Conservation (phyloP, 768 basidiomycete genomes). For the Phallus indusiatus region DNA sequence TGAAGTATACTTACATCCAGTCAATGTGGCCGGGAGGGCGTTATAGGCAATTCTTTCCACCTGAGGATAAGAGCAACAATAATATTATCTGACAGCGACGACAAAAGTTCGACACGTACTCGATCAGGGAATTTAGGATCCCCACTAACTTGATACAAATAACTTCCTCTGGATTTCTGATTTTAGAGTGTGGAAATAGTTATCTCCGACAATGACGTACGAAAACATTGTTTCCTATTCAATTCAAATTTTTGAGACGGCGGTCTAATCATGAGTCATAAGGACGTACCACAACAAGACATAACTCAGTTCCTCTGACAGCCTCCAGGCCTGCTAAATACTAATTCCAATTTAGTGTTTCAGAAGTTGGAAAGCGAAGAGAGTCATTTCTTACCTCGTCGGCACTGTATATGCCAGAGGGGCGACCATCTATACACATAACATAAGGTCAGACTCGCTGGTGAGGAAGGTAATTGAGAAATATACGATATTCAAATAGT, state of each 20-base stretch:
- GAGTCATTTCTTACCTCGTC: slow-evolving; percentile 26
- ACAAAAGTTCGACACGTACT: slow-evolving; percentile 19
- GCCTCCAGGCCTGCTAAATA: slow-evolving; percentile 48
- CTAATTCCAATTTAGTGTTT: neutral
- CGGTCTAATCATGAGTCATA: neutral
- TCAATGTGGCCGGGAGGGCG: slow-evolving; percentile 39
- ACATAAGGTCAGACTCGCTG: neutral
- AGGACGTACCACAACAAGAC: slow-evolving; percentile 38
- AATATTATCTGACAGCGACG: neutral
- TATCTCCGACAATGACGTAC: slow-evolving; percentile 22
- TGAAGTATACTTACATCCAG: slow-evolving; percentile 26
- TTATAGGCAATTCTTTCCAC: slow-evolving; percentile 43
- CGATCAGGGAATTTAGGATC: slow-evolving; percentile 43
- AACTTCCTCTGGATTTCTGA: slow-evolving; percentile 34
- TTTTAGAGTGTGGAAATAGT: neutral
- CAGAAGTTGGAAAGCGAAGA: neutral
- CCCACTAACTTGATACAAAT: slow-evolving; percentile 46
- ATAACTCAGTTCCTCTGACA: slow-evolving; percentile 45
- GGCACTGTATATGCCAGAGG: slow-evolving; percentile 45
- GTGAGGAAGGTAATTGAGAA: too few species aligned
- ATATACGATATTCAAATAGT: slow-evolving; percentile 39
- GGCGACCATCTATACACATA: slow-evolving; percentile 30
- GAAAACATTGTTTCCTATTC: slow-evolving; percentile 53
- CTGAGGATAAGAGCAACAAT: slow-evolving; percentile 12
- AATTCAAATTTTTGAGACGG: neutral